These are phyloP conservation scores for Polysphondylium violaceum DNA, from an alignment of 78 protist species.

Conservation along the genomic window DNA sequence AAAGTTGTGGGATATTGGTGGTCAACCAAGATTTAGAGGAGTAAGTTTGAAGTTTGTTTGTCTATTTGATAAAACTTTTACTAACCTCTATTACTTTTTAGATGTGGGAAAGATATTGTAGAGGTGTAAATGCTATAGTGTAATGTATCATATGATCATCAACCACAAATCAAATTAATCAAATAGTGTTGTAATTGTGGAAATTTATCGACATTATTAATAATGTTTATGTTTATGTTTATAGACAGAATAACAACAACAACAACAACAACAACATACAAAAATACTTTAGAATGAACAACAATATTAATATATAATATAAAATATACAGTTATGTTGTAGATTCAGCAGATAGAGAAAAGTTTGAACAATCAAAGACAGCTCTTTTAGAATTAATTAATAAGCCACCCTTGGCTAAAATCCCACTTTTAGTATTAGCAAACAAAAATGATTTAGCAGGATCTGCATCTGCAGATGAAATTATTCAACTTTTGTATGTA, in stretches of 20 bases:
- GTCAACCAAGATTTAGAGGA: conserved; percentile 96
- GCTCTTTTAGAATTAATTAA: conserved; percentile 90
- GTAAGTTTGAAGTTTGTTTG: too few relatives aligned
- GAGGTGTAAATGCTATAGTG: conserved; percentile 97
- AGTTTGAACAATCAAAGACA: conserved; percentile 82
- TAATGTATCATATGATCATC: conserved; percentile 22
- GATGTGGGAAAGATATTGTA: conserved; percentile 99
- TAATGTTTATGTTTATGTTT: not conserved
- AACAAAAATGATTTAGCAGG: conserved; percentile 97
- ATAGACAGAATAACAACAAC: too few relatives aligned
- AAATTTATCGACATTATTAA: too few relatives aligned
- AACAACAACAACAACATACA: not conserved
- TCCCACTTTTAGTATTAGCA: conserved; percentile 97
- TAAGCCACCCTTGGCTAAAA: conserved; percentile 94
- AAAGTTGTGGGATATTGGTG: conserved; percentile 98
- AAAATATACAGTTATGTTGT: conserved; percentile 87
- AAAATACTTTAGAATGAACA: too few relatives aligned
- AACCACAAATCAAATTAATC: not conserved
- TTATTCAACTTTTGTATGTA: conserved; percentile 85
- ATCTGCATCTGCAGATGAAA: conserved; percentile 83
- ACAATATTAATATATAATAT: too few relatives aligned
- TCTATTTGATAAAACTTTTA: too few relatives aligned
- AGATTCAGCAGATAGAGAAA: conserved; percentile 93
- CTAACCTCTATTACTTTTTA: too few relatives aligned
- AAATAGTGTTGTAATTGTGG: not conserved